Percentiles rank a stretch among this genome's conserved stretches.
Conservation (phyloP, 2,329 filamentous ascomycete species). For the Hymenoscyphus albidus region DNA sequence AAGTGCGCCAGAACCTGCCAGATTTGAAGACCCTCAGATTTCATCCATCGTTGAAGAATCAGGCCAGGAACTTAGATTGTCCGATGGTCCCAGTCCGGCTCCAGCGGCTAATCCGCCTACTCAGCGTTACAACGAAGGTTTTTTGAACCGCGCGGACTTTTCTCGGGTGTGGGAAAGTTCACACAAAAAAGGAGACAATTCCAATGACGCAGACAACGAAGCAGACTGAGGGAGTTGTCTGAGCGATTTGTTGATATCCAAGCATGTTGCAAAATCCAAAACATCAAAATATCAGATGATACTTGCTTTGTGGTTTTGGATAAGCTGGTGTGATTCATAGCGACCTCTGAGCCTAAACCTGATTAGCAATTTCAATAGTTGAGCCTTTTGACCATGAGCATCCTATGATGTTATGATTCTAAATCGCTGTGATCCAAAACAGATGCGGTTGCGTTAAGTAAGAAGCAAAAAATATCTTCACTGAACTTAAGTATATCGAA, state of each 20-base stretch:
- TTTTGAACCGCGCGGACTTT: not conserved
- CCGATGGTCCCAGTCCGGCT: not conserved
- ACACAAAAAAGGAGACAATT: not conserved
- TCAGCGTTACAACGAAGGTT: not conserved
- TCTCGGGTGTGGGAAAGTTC: not conserved
- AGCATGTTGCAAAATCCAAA: not conserved
- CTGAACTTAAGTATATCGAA: not conserved
- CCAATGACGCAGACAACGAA: not conserved
- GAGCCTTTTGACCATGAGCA: too few species aligned
- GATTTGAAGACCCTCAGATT: not conserved
- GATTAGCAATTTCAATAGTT: too few species aligned
- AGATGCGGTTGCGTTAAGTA: not conserved
- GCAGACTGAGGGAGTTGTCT: not conserved
- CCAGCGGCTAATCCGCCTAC: not conserved
- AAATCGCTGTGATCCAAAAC: not conserved
- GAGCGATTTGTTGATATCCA: not conserved
- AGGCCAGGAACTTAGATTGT: not conserved
- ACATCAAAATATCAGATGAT: not conserved
- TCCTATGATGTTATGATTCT: too few species aligned
- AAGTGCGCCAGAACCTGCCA: not conserved
- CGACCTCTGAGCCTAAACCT: not conserved
- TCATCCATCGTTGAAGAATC: not conserved
- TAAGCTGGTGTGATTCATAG: not conserved
- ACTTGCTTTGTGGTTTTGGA: not conserved
- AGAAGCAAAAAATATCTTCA: not conserved